phyloP scores from a whole-genome alignment of 2,329 filamentous ascomycete species.

The Ceratocystis diversiconidia region DNA sequence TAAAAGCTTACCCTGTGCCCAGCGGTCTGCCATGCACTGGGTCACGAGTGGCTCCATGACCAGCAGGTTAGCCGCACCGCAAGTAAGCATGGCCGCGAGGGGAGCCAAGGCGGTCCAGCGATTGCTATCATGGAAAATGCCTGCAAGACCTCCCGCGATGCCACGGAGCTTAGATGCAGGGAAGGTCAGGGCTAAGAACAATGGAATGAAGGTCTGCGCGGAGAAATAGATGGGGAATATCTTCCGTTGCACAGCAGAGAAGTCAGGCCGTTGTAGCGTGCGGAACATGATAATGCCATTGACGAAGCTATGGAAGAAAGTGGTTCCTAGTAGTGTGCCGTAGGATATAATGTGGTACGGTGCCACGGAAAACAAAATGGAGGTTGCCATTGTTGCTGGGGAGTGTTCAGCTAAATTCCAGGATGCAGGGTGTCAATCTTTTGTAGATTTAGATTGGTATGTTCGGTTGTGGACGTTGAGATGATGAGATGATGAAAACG shows the following conservation, averaged over 20 bases:
- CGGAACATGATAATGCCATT: constrained; percentile 62
- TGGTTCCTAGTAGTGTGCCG: constrained; percentile 72
- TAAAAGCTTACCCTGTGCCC: constrained; percentile 53
- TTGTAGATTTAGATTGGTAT: neutral
- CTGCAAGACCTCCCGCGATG: constrained; percentile 34
- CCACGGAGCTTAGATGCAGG: constrained; percentile 42
- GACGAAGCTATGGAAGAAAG: constrained; percentile 76
- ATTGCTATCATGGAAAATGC: constrained; percentile 46
- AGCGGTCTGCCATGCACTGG: constrained; percentile 58
- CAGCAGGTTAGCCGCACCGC: constrained; percentile 54
- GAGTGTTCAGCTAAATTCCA: neutral
- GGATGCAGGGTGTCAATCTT: too few relatives aligned
- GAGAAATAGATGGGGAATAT: constrained; percentile 84
- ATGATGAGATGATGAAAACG: too few relatives aligned
- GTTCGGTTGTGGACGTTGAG: neutral
- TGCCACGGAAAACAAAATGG: constrained; percentile 46
- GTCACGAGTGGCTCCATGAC: constrained; percentile 64
- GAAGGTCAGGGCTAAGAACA: constrained; percentile 64
- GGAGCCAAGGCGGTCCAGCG: constrained; percentile 52
- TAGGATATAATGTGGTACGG: constrained; percentile 72
- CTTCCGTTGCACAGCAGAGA: constrained; percentile 63
- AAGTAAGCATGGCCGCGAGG: constrained; percentile 54
- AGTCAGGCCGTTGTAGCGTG: constrained; percentile 62
- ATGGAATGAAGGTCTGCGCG: constrained; percentile 62
- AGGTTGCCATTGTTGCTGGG: constrained; percentile 2